Conservation (phyloP, 371 early-diverging fungal genomes). For the Mycotypha africana region DNA sequence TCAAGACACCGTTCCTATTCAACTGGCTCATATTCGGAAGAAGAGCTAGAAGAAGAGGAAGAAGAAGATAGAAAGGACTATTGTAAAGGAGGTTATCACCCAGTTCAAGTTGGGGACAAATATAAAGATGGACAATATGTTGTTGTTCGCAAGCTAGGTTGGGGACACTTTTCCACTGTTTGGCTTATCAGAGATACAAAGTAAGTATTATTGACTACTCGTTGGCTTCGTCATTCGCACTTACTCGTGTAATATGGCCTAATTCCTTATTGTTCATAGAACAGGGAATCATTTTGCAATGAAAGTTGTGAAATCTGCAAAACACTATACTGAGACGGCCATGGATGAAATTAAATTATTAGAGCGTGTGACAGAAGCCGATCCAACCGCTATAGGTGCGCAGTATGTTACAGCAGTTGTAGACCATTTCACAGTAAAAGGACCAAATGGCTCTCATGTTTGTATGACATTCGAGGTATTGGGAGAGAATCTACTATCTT, state of each 20-base stretch:
- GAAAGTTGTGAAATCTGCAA: conserved; percentile 94
- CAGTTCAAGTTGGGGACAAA: conserved; percentile 78
- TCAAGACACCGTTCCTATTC: conserved; percentile 9
- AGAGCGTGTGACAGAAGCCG: conserved; percentile 68
- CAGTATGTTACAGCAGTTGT: conserved; percentile 76
- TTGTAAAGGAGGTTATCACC: conserved; percentile 93
- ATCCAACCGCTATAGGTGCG: conserved; percentile 53
- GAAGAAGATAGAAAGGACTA: conserved; percentile 92
- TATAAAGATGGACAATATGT: conserved; percentile 79
- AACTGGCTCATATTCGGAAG: conserved; percentile 8
- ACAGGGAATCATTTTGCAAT: conserved; percentile 83
- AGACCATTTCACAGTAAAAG: conserved; percentile 85
- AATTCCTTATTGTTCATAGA: conserved; percentile 19
- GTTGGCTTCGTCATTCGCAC: no score
- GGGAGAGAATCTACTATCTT: conserved; percentile 88
- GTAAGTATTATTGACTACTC: conserved; percentile 31
- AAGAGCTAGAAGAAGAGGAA: conserved; percentile 13
- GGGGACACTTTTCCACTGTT: conserved; percentile 99
- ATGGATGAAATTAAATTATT: conserved; percentile 93
- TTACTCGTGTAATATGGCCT: no score
- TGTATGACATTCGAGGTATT: conserved; percentile 97
- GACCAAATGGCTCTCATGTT: conserved; percentile 91
- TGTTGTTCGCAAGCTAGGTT: conserved; percentile 93
- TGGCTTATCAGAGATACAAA: conserved; percentile 86
- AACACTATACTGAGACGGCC: conserved; percentile 94